A percentile compares a stretch with the other conserved stretches of the same genome.
phyloP scores from a whole-genome alignment of 176 grass and related monocot species.

The Cenchrus americanus region DNA sequence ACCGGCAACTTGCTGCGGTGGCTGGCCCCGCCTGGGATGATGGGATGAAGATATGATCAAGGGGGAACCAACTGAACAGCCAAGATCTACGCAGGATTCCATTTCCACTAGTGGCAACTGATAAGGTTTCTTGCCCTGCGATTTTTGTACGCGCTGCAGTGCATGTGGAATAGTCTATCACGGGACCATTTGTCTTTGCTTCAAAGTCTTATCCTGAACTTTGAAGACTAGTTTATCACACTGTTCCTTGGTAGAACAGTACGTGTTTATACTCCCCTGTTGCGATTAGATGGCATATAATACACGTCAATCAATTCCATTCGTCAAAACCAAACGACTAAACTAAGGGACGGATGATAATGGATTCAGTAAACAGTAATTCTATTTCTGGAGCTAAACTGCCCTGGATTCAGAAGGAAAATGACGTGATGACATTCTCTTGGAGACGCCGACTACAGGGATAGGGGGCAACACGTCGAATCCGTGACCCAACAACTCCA shows the following conservation, averaged over 20 bases:
- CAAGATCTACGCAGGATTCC: constrained; percentile 42
- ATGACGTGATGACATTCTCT: constrained; percentile 29
- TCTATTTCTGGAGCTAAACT: not conserved
- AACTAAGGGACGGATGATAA: not conserved
- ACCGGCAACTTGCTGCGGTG: not conserved
- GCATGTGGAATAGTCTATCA: not conserved
- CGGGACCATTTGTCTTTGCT: not conserved
- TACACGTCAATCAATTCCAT: not conserved
- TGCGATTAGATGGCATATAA: not conserved
- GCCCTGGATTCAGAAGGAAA: not conserved
- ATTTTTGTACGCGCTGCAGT: not conserved
- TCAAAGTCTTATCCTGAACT: not conserved
- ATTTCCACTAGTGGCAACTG: constrained; percentile 39
- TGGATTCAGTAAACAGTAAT: too few species aligned
- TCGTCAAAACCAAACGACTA: not conserved
- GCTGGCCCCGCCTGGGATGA: not conserved
- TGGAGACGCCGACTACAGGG: not conserved
- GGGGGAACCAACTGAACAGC: constrained; percentile 27
- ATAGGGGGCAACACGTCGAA: constrained; percentile 19
- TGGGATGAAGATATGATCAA: constrained; percentile 2
- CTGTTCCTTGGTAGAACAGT: not conserved
- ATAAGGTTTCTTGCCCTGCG: constrained; percentile 28
- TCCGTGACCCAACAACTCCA: constrained; percentile 49
- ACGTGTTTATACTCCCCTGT: too few species aligned
- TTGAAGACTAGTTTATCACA: not conserved